phyloP scores from a whole-genome alignment of 2,329 filamentous ascomycete species.

The Raffaelea deltoideospora region DNA sequence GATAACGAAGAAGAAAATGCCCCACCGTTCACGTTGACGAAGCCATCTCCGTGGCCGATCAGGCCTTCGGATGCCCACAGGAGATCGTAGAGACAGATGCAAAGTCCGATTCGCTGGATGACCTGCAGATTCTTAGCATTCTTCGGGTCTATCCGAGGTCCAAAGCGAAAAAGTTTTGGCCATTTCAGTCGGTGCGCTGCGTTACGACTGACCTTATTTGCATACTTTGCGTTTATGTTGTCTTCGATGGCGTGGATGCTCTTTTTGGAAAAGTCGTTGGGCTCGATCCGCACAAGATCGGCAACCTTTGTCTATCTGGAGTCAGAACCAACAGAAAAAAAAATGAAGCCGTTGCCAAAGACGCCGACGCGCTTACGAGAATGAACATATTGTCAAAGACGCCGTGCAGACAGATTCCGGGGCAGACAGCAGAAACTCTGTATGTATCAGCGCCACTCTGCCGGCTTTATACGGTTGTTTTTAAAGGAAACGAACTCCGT shows the following conservation, averaged over 20 bases:
- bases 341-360: too few species aligned
- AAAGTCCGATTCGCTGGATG: slow-evolving; percentile 87
- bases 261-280: slow-evolving; percentile 72
- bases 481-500: too few species aligned
- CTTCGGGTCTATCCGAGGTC: too few species aligned
- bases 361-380: slow-evolving; percentile 20
- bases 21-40: slow-evolving; percentile 84
- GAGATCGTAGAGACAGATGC: slow-evolving; percentile 85
- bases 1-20: not conserved
- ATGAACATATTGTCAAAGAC: slow-evolving; percentile 35
- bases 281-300: slow-evolving; percentile 85
- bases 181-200: too few species aligned
- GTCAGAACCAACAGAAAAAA: not conserved
- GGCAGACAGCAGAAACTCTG: too few species aligned
- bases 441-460: not conserved
- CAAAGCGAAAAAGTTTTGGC: too few species aligned
- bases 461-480: too few species aligned
- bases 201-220: slow-evolving; percentile 86
- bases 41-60: slow-evolving; percentile 81
- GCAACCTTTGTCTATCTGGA: slow-evolving; percentile 66
- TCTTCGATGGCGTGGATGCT: slow-evolving; percentile 82
- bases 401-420: too few species aligned
- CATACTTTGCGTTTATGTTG: slow-evolving; percentile 92
- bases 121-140: slow-evolving; percentile 45
- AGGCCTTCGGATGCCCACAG: slow-evolving; percentile 81